Percentiles rank a stretch among this genome's conserved stretches.
Evolutionary conservation across 179 eudicot species (phyloP).

Genomic region (Corrigiola litoralis): DNA sequence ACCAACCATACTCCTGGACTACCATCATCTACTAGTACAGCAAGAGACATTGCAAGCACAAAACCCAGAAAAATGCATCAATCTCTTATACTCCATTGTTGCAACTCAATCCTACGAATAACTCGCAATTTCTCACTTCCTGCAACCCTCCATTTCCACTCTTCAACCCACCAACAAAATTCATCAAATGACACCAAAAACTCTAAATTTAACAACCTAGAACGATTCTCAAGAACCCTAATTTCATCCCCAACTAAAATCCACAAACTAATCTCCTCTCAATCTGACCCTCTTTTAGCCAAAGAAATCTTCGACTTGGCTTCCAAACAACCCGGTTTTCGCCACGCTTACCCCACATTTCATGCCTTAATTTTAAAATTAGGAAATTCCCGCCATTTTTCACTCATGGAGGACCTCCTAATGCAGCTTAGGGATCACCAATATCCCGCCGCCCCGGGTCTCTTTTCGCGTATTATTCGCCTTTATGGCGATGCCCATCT

Average conservation of each 20-base stretch:
- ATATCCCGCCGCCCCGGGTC: slow-evolving; percentile 51
- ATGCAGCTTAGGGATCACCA: slow-evolving; percentile 32
- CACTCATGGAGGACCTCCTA: slow-evolving; percentile 56
- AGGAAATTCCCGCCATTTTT: slow-evolving; percentile 59
- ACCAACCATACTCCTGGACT: too few species aligned
- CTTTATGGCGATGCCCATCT: slow-evolving; percentile 68
- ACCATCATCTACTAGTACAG: too few species aligned
- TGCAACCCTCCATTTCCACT: slow-evolving; percentile 17
- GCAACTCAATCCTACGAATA: neutral
- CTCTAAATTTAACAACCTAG: slow-evolving; percentile 11
- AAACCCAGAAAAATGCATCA: slow-evolving; percentile 23
- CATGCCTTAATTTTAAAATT: slow-evolving; percentile 71
- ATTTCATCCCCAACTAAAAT: slow-evolving; percentile 56
- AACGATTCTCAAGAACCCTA: slow-evolving; percentile 24
- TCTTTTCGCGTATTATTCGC: slow-evolving; percentile 56
- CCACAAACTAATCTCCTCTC: slow-evolving; percentile 65
- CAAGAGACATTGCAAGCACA: too few species aligned
- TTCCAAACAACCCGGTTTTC: slow-evolving; percentile 62
- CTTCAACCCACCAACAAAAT: slow-evolving; percentile 15
- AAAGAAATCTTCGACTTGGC: slow-evolving; percentile 88
- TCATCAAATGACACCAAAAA: neutral
- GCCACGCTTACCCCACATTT: slow-evolving; percentile 54
- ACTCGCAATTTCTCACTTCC: neutral
- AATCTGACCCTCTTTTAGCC: slow-evolving; percentile 80
- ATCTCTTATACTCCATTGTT: slow-evolving; percentile 9